These are phyloP conservation scores for Fusarium cyanostomum DNA, from an alignment of 2,329 filamentous ascomycete species.

Conservation along the genomic window DNA sequence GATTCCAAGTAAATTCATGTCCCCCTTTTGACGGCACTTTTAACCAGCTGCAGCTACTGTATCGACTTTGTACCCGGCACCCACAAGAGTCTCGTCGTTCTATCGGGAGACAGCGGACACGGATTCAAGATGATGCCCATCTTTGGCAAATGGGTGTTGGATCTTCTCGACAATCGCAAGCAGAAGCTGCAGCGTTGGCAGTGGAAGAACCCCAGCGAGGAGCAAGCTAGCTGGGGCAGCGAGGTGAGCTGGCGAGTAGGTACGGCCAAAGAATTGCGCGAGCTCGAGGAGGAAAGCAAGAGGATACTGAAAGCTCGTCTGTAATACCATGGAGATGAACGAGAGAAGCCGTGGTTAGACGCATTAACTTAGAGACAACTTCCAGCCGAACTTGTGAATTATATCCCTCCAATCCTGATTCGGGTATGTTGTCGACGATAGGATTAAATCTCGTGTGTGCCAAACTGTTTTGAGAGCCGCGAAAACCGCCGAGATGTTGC, in stretches of 20 bases:
- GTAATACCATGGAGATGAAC: not conserved
- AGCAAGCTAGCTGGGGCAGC: slow-evolving; percentile 4
- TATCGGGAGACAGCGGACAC: slow-evolving; percentile 6
- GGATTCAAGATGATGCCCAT: slow-evolving; percentile 16
- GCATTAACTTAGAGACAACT: slow-evolving; percentile 26
- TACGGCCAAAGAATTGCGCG: slow-evolving; percentile 5
- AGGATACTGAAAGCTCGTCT: slow-evolving; percentile 10
- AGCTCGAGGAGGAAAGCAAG: slow-evolving; percentile 10
- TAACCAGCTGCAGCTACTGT: too few species aligned
- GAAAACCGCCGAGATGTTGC: slow-evolving; percentile 39
- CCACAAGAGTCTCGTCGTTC: slow-evolving; percentile 6
- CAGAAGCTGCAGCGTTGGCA: slow-evolving; percentile 11
- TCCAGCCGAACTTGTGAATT: slow-evolving; percentile 41
- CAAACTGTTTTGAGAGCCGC: slow-evolving; percentile 36
- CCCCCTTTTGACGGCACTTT: too few species aligned
- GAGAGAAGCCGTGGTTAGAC: not conserved
- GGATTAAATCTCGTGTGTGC: slow-evolving; percentile 31
- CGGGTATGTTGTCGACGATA: not conserved
- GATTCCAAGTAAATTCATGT: slow-evolving; percentile 13
- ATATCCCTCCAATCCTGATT: slow-evolving; percentile 39
- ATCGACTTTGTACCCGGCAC: slow-evolving; percentile 14
- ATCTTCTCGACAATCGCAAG: slow-evolving; percentile 1
- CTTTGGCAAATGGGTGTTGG: slow-evolving; percentile 6
- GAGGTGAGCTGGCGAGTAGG: slow-evolving; percentile 19
- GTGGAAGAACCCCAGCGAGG: not conserved